These are phyloP conservation scores for Wickerhamomyces chambardii DNA, from an alignment of 805 yeast genomes.

Conservation along the genomic window DNA sequence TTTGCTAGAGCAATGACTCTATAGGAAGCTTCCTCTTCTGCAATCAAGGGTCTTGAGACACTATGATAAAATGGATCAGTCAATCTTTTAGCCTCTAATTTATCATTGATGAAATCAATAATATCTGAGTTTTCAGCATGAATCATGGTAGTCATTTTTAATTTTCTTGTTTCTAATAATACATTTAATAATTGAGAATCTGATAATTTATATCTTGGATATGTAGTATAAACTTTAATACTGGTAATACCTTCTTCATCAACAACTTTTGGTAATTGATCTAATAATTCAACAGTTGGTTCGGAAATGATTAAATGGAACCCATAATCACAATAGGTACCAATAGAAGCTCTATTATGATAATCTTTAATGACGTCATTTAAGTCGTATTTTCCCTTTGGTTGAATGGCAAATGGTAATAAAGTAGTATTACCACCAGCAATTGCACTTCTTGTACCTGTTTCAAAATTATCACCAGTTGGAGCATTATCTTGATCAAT, in stretches of 20 bases:
- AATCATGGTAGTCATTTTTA: conserved; percentile 37
- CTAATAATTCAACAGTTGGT: conserved; percentile 20
- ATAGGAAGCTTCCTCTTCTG: conserved; percentile 42
- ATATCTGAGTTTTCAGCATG: conserved; percentile 45
- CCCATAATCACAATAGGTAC: conserved; percentile 37
- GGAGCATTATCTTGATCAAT: conserved; percentile 31
- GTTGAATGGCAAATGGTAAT: conserved; percentile 37
- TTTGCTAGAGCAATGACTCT: conserved; percentile 35
- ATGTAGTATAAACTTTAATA: conserved; percentile 36
- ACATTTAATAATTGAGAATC: conserved; percentile 32
- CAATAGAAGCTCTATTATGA: conserved; percentile 19
- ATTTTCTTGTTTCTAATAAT: conserved; percentile 27
- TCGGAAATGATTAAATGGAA: conserved; percentile 35
- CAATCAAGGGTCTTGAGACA: conserved; percentile 32
- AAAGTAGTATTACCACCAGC: conserved; percentile 44
- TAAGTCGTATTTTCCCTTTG: conserved; percentile 20
- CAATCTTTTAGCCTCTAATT: conserved; percentile 26
- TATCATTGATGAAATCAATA: conserved; percentile 29
- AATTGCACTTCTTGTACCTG: conserved; percentile 35
- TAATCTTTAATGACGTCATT: conserved; percentile 22
- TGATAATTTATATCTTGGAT: conserved; percentile 29
- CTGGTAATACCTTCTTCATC: conserved; percentile 27
- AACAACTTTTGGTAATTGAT: conserved; percentile 24
- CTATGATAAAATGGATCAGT: conserved; percentile 37
- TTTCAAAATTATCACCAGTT: conserved; percentile 33